Percentiles rank a stretch among this genome's conserved stretches.
Evolutionary conservation across 1,284 basidiomycete genomes (phyloP).

Genomic region (Abortiporus biennis): DNA sequence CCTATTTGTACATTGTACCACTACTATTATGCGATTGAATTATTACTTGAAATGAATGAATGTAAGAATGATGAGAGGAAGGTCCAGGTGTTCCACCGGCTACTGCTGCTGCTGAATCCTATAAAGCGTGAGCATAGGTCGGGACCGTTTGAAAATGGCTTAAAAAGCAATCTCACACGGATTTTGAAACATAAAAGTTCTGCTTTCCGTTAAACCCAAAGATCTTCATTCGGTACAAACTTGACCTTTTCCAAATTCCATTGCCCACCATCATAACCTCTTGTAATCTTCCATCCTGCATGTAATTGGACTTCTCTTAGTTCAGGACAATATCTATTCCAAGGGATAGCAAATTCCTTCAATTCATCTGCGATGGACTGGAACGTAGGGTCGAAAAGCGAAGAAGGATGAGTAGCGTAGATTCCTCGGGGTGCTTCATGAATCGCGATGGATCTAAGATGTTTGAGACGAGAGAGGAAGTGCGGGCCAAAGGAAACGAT

Average conservation of each 20-base stretch:
- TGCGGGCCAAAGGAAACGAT: constrained; percentile 24
- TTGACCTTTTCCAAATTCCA: constrained; percentile 15
- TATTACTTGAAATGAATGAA: too few relatives aligned
- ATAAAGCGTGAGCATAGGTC: too few relatives aligned
- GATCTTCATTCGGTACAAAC: constrained; percentile 5
- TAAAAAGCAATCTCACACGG: too few relatives aligned
- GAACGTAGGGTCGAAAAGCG: constrained; percentile 19
- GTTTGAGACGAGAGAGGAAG: constrained; percentile 16
- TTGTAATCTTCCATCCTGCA: constrained; percentile 15
- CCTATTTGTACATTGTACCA: too few relatives aligned
- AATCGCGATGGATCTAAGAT: constrained; percentile 21
- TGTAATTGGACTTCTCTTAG: constrained; percentile 22
- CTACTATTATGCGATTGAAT: too few relatives aligned
- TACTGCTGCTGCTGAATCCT: too few relatives aligned
- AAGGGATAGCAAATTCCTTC: constrained; percentile 23
- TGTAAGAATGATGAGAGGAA: too few relatives aligned
- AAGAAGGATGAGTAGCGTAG: background rate
- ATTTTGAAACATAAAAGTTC: too few relatives aligned
- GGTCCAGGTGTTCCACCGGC: too few relatives aligned
- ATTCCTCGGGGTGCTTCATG: constrained; percentile 12
- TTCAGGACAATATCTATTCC: constrained; percentile 20
- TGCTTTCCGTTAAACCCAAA: too few relatives aligned
- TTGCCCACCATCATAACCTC: constrained; percentile 14
- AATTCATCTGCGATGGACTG: constrained; percentile 21
- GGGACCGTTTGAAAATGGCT: too few relatives aligned